Evolutionary conservation across 202 grass and related monocot species (phyloP).

Genomic region (Bolboschoenoplectus hybrid): DNA sequence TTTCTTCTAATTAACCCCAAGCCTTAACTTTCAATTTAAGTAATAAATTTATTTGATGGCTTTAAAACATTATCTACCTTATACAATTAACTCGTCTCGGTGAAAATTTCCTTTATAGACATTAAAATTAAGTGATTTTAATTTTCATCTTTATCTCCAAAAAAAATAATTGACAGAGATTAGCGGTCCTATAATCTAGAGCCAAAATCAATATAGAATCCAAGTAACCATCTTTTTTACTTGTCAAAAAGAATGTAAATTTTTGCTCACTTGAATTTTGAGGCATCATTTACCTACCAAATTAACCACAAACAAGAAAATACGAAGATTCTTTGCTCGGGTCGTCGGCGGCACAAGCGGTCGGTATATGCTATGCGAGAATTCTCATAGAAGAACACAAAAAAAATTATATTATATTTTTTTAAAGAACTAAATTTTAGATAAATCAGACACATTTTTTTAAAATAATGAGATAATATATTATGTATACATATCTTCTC

Average conservation of each 20-base stretch:
- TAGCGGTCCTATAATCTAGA: neutral
- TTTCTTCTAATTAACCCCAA: neutral
- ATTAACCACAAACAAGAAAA: too few species aligned
- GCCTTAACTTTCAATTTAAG: neutral
- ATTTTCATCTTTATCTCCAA: too few species aligned
- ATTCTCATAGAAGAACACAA: too few species aligned
- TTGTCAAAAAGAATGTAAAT: neutral
- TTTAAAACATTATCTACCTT: neutral
- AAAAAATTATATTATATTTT: too few species aligned
- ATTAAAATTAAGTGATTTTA: too few species aligned
- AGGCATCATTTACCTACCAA: neutral
- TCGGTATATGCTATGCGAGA: too few species aligned
- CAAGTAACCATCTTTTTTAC: neutral
- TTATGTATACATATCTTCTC: too few species aligned
- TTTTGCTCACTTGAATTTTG: neutral
- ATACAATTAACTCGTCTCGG: neutral
- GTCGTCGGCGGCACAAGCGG: too few species aligned
- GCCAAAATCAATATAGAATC: slow-evolving; percentile 15
- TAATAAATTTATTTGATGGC: neutral
- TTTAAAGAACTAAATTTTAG: too few species aligned
- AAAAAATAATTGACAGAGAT: neutral
- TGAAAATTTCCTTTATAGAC: neutral
- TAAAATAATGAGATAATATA: too few species aligned
- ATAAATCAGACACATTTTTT: too few species aligned
- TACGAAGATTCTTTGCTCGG: too few species aligned